Evolutionary conservation across 1,284 basidiomycete species (phyloP).

Genomic region (Leccinum ponderosum): DNA sequence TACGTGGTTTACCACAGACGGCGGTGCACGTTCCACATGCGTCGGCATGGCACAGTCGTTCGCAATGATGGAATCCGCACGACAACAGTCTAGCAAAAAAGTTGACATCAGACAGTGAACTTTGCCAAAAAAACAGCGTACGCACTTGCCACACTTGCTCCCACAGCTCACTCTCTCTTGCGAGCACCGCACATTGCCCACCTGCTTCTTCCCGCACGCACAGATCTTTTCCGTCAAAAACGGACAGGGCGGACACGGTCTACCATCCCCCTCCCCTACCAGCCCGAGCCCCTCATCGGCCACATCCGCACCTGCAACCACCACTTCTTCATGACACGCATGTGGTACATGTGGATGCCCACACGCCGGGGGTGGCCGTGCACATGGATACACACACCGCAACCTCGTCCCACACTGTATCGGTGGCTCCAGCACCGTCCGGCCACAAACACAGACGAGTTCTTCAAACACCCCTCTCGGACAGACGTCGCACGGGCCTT

Average conservation of each 20-base stretch:
- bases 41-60: slow-evolving; percentile 75
- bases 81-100: slow-evolving; percentile 50
- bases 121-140: not conserved
- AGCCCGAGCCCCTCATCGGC: slow-evolving; percentile 23
- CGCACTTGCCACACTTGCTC: slow-evolving; percentile 69
- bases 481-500: slow-evolving; percentile 78
- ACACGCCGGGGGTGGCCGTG: slow-evolving; percentile 68
- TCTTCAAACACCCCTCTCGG: slow-evolving; percentile 89
- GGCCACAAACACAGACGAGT: slow-evolving; percentile 80
- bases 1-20: slow-evolving; percentile 81
- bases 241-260: slow-evolving; percentile 81
- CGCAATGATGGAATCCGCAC: slow-evolving; percentile 88
- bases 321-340: slow-evolving; percentile 66
- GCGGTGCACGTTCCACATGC: slow-evolving; percentile 76
- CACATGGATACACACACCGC: slow-evolving; percentile 77
- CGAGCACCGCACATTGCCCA: slow-evolving; percentile 75
- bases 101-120: not conserved
- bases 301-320: slow-evolving; percentile 27
- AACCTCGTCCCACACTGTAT: slow-evolving; percentile 80
- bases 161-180: slow-evolving; percentile 85
- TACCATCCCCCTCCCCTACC: slow-evolving; percentile 21
- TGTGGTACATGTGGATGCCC: slow-evolving; percentile 81
- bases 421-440: slow-evolving; percentile 68
- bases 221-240: slow-evolving; percentile 78
- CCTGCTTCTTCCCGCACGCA: slow-evolving; percentile 83